Conservation (phyloP, 2,329 filamentous ascomycete species). For the Zasmidium cellare region DNA sequence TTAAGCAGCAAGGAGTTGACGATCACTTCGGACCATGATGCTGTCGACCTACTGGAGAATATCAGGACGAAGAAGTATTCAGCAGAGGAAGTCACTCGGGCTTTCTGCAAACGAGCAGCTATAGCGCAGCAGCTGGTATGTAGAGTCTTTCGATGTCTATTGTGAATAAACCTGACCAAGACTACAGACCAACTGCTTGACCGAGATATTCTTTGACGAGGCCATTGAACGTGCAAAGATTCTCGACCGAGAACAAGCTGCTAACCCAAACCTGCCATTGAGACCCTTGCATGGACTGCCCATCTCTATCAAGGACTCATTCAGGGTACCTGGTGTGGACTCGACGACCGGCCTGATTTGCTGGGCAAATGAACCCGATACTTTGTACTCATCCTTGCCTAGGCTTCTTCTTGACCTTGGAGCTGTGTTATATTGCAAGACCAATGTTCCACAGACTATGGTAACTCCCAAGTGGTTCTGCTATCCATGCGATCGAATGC, state of each 20-base stretch:
- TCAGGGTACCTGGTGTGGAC: conserved; percentile 10
- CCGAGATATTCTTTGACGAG: conserved; percentile 46
- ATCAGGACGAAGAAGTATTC: conserved; percentile 34
- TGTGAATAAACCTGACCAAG: background rate
- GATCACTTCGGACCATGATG: conserved; percentile 56
- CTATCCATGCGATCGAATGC: conserved; percentile 22
- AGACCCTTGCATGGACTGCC: conserved; percentile 51
- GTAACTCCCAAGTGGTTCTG: background rate
- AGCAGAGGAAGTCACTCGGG: conserved; percentile 28
- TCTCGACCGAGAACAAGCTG: conserved; percentile 24
- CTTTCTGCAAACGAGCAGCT: conserved; percentile 41
- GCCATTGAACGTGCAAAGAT: conserved; percentile 26
- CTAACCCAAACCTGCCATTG: conserved; percentile 14
- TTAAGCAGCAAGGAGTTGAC: conserved; percentile 42
- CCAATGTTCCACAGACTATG: conserved; percentile 55
- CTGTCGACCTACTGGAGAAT: conserved; percentile 37
- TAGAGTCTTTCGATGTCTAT: no score
- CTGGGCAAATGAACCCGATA: conserved; percentile 29
- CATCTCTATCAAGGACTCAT: conserved; percentile 53
- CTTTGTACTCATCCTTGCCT: conserved; percentile 42
- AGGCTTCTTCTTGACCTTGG: conserved; percentile 46
- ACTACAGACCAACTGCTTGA: conserved; percentile 27
- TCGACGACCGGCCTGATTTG: conserved; percentile 10
- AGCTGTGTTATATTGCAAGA: conserved; percentile 55
- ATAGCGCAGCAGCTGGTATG: background rate